Percentiles rank a stretch among this genome's conserved stretches.
These are phyloP conservation scores for Adansonia grandidieri DNA, from an alignment of 441 rosid genomes.

Conservation along the genomic window DNA sequence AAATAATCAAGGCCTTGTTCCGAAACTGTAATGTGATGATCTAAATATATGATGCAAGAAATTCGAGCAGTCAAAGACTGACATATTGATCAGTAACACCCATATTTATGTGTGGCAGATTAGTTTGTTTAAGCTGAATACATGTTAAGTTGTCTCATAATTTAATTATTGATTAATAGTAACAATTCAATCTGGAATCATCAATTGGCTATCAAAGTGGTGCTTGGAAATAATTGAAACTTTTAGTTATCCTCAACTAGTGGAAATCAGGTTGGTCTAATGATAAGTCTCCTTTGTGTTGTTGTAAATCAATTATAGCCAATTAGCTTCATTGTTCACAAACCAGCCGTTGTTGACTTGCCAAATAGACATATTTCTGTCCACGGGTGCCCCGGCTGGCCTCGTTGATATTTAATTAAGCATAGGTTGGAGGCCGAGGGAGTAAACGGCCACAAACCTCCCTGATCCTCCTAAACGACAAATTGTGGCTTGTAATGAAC, in stretches of 20 bases:
- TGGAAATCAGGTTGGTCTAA: constrained; percentile 67
- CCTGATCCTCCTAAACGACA: neutral
- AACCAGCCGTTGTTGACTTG: constrained; percentile 29
- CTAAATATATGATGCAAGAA: neutral
- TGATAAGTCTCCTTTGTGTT: constrained; percentile 43
- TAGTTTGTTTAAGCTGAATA: neutral
- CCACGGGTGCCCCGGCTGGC: neutral
- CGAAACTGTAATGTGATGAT: neutral
- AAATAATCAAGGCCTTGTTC: neutral
- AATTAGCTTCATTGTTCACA: constrained; percentile 39
- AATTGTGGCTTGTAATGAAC: neutral
- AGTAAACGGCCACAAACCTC: neutral
- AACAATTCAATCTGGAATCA: neutral
- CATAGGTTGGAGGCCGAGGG: too few species aligned
- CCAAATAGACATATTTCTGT: neutral
- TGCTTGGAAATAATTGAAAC: constrained; percentile 28
- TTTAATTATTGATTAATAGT: neutral
- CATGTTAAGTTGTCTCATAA: neutral
- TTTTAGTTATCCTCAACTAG: constrained; percentile 41
- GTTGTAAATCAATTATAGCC: constrained; percentile 36
- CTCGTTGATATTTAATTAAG: too few species aligned
- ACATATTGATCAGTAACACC: neutral
- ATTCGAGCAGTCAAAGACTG: constrained; percentile 1
- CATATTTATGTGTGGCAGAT: neutral
- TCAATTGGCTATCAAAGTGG: constrained; percentile 29